These are phyloP conservation scores for Diaporthe sp. DNA, from an alignment of 2,329 filamentous ascomycete species.

Conservation along the genomic window DNA sequence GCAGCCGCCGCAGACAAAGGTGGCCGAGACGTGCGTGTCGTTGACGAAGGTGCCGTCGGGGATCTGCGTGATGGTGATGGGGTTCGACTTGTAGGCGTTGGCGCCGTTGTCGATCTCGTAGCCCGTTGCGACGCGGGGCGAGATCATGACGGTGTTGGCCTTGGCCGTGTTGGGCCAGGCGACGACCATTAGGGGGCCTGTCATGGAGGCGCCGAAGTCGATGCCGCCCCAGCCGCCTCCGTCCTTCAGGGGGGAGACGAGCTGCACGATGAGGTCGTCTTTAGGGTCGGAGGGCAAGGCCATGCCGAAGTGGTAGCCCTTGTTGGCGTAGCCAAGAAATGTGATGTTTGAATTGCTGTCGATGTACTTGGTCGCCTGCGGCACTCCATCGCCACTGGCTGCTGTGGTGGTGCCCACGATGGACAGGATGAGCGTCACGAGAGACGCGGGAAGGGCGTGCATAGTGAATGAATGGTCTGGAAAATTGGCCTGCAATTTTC, in stretches of 20 bases:
- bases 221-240: constrained; percentile 40
- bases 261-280: constrained; percentile 40
- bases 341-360: constrained; percentile 39
- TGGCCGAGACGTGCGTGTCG: constrained; percentile 65
- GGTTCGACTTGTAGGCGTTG: constrained; percentile 56
- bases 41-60: constrained; percentile 66
- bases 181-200: constrained; percentile 57
- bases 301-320: constrained; percentile 40
- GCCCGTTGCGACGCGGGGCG: constrained; percentile 47
- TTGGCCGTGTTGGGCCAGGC: constrained; percentile 59
- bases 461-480: constrained; percentile 27
- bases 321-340: constrained; percentile 39
- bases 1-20: constrained; percentile 65
- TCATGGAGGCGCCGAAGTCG: constrained; percentile 40
- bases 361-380: constrained; percentile 34
- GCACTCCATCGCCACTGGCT: constrained; percentile 28
- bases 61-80: constrained; percentile 59
- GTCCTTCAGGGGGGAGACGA: constrained; percentile 40
- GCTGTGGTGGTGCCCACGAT: constrained; percentile 28
- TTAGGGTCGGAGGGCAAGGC: constrained; percentile 36
- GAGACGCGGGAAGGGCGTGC: constrained; percentile 23
- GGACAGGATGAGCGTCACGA: constrained; percentile 29
- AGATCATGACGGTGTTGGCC: constrained; percentile 54
- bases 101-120: constrained; percentile 59
- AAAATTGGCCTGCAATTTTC: constrained; percentile 40